phyloP scores from a whole-genome alignment of 345 rosid species.

The Eutrema yunnanense region DNA sequence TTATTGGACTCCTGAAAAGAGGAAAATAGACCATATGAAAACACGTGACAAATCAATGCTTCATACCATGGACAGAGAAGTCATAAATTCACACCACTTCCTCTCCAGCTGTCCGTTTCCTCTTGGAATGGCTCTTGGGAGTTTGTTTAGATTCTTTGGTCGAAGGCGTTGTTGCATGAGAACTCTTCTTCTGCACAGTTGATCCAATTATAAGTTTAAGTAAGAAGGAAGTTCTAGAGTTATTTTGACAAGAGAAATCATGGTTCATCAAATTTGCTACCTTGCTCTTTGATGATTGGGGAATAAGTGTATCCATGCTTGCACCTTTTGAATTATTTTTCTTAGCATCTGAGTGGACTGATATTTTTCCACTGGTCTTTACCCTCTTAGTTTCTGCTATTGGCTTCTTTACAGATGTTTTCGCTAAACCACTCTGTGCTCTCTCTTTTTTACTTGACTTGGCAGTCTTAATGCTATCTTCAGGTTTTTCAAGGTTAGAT shows the following conservation, averaged over 20 bases:
- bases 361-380: conserved; percentile 9
- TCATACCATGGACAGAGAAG: not conserved
- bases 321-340: conserved; percentile 15
- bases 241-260: not conserved
- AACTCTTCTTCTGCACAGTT: conserved; percentile 31
- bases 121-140: conserved; percentile 35
- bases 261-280: conserved; percentile 26
- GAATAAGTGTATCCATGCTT: conserved; percentile 14
- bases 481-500: conserved; percentile 18
- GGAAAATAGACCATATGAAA: conserved; percentile 3
- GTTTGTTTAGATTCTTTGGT: conserved; percentile 31
- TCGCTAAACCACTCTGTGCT: conserved; percentile 12
- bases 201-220: not conserved
- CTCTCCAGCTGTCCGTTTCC: conserved; percentile 34
- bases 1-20: conserved; percentile 36
- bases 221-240: not conserved
- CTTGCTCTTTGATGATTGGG: conserved; percentile 33
- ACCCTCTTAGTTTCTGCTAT: conserved; percentile 13
- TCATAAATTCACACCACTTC: conserved; percentile 31
- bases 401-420: conserved; percentile 26
- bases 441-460: conserved; percentile 25
- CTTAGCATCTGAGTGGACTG: conserved; percentile 10
- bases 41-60: not conserved
- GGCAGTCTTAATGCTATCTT: conserved; percentile 22
- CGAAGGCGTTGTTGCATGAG: conserved; percentile 10